Conservation (phyloP, 306 rosid genomes). For the Canavalia gladiata region DNA sequence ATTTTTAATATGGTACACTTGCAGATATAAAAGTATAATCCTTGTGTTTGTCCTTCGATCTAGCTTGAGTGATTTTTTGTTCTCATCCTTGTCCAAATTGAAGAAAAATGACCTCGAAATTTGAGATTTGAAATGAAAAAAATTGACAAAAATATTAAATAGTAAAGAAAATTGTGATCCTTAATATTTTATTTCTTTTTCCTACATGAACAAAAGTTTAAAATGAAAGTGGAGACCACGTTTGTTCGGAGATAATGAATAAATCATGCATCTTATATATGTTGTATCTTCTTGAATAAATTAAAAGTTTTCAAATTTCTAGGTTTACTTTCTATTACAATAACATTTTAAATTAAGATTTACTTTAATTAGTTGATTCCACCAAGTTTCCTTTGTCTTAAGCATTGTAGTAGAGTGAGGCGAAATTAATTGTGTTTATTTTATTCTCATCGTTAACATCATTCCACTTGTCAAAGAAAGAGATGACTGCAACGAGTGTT, state of each 20-base stretch:
- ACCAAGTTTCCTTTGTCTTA: constrained; percentile 40
- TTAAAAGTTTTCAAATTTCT: constrained; percentile 21
- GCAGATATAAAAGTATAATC: too few species aligned
- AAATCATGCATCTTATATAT: constrained; percentile 2
- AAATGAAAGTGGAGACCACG: constrained; percentile 33
- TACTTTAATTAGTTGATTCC: constrained; percentile 47
- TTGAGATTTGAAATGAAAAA: too few species aligned
- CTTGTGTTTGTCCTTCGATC: background rate
- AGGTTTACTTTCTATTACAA: constrained; percentile 28
- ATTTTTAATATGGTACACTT: too few species aligned
- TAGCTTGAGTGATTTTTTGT: too few species aligned
- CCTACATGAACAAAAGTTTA: background rate
- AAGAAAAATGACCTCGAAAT: too few species aligned
- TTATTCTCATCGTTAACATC: background rate
- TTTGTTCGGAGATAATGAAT: background rate
- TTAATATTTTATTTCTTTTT: background rate
- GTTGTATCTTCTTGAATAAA: constrained; percentile 11
- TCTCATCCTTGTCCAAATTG: too few species aligned
- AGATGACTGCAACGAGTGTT: background rate
- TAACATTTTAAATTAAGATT: constrained; percentile 19
- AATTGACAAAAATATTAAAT: too few species aligned
- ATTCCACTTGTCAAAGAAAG: constrained; percentile 15
- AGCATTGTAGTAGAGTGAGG: constrained; percentile 5
- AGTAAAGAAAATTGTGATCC: too few species aligned
- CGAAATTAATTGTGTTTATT: constrained; percentile 9